A percentile compares a stretch with the other conserved stretches of the same genome.
Conservation (phyloP, 2,329 filamentous ascomycete genomes). For the Chaetomium sp. region DNA sequence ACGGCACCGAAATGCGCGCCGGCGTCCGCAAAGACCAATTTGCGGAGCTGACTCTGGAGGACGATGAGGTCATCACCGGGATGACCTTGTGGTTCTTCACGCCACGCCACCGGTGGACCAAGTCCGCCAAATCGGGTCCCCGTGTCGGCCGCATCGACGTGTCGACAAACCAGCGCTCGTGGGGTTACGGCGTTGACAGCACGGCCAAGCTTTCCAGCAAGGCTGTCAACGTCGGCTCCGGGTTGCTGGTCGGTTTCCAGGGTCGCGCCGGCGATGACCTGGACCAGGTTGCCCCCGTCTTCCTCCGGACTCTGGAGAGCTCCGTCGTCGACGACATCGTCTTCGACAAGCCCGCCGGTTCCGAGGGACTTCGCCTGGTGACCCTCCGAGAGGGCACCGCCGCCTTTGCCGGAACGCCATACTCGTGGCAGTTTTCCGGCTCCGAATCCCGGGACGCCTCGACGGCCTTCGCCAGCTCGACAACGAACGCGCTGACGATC, state of each 20-base stretch:
- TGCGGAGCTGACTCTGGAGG: background rate
- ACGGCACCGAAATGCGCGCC: constrained; percentile 1
- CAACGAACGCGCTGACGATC: background rate
- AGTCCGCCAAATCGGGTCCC: background rate
- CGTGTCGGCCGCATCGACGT: constrained; percentile 8
- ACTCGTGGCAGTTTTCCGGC: constrained; percentile 4
- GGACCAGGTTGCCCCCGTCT: constrained; percentile 4
- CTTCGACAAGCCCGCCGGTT: background rate
- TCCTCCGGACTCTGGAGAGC: background rate
- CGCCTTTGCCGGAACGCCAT: constrained; percentile 4
- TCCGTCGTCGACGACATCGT: constrained; percentile 3
- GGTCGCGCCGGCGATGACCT: constrained; percentile 6
- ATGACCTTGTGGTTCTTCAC: background rate
- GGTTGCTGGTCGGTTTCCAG: constrained; percentile 8
- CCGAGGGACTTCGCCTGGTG: background rate
- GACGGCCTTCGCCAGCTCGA: background rate
- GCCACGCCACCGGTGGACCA: background rate
- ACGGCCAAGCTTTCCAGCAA: constrained; percentile 3
- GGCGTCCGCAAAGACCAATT: constrained; percentile 5
- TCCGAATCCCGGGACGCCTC: background rate
- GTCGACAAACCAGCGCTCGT: background rate
- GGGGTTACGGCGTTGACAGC: constrained; percentile 8
- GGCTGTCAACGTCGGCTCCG: constrained; percentile 8
- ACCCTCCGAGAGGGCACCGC: constrained; percentile 6
- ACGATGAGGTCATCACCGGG: background rate